Evolutionary conservation across 108 stramenopile species (phyloP), one percentile per base, ranked within the genome.

Genomic region (Cyclotella sp.): DNA sequence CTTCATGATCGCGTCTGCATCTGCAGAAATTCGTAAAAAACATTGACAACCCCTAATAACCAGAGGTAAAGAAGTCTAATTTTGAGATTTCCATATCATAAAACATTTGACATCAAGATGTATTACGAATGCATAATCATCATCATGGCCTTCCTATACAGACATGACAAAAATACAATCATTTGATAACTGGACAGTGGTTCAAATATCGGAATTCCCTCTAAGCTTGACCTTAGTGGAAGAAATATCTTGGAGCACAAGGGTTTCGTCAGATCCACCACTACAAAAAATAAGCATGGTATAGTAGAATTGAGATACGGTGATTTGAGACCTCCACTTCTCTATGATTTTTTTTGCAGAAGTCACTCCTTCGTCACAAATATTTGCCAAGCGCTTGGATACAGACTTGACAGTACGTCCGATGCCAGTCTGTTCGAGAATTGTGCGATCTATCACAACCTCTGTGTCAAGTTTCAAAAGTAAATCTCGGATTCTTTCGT

Each of bases 311-410:
- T 34, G 60, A 61, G 60, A 30, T 2, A 15, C 9, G 14, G 60
- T 30, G 34, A 61, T 61, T 39, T 61, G 60, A 16, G 34, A 61
- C n/a, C 30, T 61, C 60, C 60, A 61, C 19, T 61, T 61, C 15
- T 61, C 60, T 2, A 61, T 39, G 60, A 61, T 29, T 2, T 61
- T 61, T 13, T 12, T 39, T 2, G 60, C 60, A 30, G n/a, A 30
- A 15, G 1, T 1, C 13, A 30, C 60, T 15, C 60, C 60, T 61
- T 61, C 34, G 30, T 39, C 19, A 39, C 34, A 10, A 9, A 61
- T 1, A 12, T 39, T 61, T 61, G 34, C 29, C 15, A 39, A 21
- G 1, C 34, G 2, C 2, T 61, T 39, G 3, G 55, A 55, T 24
- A 55, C 24, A 12, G 55, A 55, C 55, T 55, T 55, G 4, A 55